A percentile compares a stretch with the other conserved stretches of the same genome.
Evolutionary conservation across 2,329 filamentous ascomycete species (phyloP).

Genomic region (Esteya vermicola): DNA sequence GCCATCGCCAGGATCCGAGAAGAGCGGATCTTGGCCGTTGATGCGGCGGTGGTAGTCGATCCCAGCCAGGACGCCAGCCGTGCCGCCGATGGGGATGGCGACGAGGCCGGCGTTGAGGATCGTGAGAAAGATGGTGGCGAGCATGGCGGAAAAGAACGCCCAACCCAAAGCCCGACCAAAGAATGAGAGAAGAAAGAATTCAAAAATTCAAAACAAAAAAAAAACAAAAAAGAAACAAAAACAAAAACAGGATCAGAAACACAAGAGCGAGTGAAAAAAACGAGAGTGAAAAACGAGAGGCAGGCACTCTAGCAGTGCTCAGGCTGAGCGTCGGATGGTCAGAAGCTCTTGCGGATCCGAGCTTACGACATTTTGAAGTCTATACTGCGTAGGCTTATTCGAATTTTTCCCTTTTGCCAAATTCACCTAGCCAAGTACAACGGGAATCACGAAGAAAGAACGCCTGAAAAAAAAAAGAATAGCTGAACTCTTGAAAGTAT

Average conservation of each 20-base stretch:
- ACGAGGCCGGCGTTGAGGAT: conserved; percentile 35
- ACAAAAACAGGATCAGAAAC: neutral
- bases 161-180: neutral
- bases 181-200: neutral
- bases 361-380: too few relatives aligned
- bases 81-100: conserved; percentile 18
- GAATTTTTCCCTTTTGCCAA: too few relatives aligned
- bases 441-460: too few relatives aligned
- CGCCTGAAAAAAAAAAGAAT: too few relatives aligned
- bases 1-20: conserved; percentile 16
- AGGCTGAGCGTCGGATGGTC: too few relatives aligned
- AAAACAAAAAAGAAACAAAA: neutral
- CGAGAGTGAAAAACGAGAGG: neutral
- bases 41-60: conserved; percentile 28
- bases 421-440: too few relatives aligned
- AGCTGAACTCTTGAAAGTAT: too few relatives aligned
- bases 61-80: conserved; percentile 30
- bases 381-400: too few relatives aligned
- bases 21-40: conserved; percentile 29
- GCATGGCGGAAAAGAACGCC: conserved; percentile 16
- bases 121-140: conserved; percentile 20
- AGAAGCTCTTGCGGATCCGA: too few relatives aligned
- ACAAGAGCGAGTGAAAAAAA: neutral
- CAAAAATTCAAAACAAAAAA: neutral
- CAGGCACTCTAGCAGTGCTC: too few relatives aligned